These are phyloP conservation scores for Colletotrichum sp. DNA, from an alignment of 2,329 filamentous ascomycete species.

Conservation along the genomic window DNA sequence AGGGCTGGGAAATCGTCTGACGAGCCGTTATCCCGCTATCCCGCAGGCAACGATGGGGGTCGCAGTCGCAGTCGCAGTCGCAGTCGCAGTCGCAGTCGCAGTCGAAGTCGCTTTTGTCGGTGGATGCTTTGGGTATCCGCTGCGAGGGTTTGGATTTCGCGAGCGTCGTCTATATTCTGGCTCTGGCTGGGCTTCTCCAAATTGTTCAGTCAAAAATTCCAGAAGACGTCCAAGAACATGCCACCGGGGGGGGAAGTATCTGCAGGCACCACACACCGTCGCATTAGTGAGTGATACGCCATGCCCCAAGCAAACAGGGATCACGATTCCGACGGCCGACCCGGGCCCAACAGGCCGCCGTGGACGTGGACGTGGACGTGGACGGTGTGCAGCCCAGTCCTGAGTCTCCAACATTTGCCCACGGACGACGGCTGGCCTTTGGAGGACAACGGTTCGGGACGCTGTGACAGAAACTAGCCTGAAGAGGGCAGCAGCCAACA, in stretches of 20 bases:
- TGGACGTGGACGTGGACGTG: neutral
- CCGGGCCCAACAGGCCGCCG: constrained; percentile 4
- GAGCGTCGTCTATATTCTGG: constrained; percentile 12
- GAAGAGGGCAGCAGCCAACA: neutral
- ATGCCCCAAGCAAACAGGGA: neutral
- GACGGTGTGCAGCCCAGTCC: neutral
- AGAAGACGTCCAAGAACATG: constrained; percentile 11
- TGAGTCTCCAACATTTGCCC: neutral
- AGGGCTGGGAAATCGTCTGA: neutral
- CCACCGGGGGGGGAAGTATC: neutral
- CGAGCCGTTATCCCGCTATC: neutral
- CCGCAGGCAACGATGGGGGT: neutral
- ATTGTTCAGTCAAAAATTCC: neutral
- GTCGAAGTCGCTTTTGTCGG: neutral
- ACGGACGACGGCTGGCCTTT: constrained; percentile 7
- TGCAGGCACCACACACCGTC: constrained; percentile 12
- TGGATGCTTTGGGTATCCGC: neutral
- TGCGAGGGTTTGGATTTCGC: neutral
- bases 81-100: too few relatives aligned
- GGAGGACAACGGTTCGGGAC: constrained; percentile 18
- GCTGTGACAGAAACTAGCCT: constrained; percentile 9
- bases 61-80: neutral
- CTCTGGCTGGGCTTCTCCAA: constrained; percentile 1
- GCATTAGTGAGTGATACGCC: neutral
- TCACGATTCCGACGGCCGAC: constrained; percentile 13